Percentiles rank a stretch among this genome's conserved stretches.
Conservation (phyloP, 169 alveolate genomes). For the Cryptosporidium xiaoi region DNA sequence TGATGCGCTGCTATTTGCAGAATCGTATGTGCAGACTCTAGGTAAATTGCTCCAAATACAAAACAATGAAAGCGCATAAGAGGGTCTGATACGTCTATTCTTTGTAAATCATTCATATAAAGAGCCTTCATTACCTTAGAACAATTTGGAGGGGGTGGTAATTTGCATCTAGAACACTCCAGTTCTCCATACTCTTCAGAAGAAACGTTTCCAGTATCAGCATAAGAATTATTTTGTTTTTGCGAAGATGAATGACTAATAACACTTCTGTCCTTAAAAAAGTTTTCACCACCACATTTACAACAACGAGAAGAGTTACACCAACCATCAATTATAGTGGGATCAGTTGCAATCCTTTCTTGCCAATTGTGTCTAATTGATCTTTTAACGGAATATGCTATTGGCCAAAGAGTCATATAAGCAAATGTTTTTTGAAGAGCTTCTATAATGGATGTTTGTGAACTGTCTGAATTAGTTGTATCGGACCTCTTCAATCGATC, state of each 20-base stretch:
- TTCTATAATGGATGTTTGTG: conserved; percentile 76
- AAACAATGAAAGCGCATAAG: conserved; percentile 83
- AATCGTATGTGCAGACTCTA: conserved; percentile 71
- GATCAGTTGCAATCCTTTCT: conserved; percentile 49
- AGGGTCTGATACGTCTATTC: conserved; percentile 83
- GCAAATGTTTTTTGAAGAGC: conserved; percentile 88
- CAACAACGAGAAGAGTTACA: conserved; percentile 74
- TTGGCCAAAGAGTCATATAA: conserved; percentile 87
- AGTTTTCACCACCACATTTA: conserved; percentile 70
- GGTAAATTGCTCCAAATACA: conserved; percentile 77
- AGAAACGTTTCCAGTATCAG: neutral
- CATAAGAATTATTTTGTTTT: neutral
- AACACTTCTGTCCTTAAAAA: neutral
- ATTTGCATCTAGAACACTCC: conserved; percentile 39
- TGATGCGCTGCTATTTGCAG: conserved; percentile 74
- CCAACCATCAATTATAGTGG: conserved; percentile 56
- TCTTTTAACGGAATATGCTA: conserved; percentile 77
- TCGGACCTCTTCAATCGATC: conserved; percentile 45
- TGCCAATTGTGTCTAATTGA: conserved; percentile 70
- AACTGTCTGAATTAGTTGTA: neutral
- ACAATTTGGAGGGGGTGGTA: conserved; percentile 82
- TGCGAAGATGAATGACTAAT: neutral
- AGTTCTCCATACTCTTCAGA: neutral
- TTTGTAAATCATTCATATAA: conserved; percentile 85
- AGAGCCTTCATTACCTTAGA: conserved; percentile 80